Evolutionary conservation across 352 stramenopile species (phyloP).

Genomic region (Globisporangium middletonii): DNA sequence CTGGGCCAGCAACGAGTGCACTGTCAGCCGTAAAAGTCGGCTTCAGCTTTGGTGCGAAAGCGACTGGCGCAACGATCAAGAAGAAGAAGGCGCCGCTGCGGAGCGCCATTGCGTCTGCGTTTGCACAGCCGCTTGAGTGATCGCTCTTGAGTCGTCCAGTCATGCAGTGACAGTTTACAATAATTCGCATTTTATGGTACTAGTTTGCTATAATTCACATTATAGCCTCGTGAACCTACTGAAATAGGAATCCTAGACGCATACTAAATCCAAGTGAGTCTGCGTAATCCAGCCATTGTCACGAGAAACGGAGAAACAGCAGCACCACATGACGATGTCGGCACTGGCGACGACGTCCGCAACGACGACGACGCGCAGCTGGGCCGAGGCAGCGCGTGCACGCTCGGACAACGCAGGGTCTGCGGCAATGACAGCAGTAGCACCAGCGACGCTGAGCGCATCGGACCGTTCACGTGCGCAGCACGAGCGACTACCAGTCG

Average conservation of each 20-base stretch:
- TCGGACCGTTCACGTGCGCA: background rate
- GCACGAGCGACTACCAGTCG: constrained; percentile 5
- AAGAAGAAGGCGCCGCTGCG: constrained; percentile 2
- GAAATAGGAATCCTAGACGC: too few relatives aligned
- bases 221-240: background rate
- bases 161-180: too few relatives aligned
- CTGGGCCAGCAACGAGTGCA: background rate
- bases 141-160: too few relatives aligned
- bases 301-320: constrained; percentile 3
- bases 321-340: constrained; percentile 6
- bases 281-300: too few relatives aligned
- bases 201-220: background rate
- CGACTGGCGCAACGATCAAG: constrained; percentile 4
- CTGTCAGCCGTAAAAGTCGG: constrained; percentile 14
- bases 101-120: constrained; percentile 6
- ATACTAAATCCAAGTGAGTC: too few relatives aligned
- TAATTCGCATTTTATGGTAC: too few relatives aligned
- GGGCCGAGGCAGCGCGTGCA: constrained; percentile 1
- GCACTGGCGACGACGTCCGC: background rate
- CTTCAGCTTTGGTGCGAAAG: constrained; percentile 29
- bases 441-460: background rate
- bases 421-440: background rate
- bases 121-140: constrained; percentile 1
- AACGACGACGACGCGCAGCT: constrained; percentile 3
- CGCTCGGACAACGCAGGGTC: background rate